Evolutionary conservation across 1,284 basidiomycete species (phyloP), one percentile per base, ranked within the genome.

Genomic region (Ceratobasidium sp.): DNA sequence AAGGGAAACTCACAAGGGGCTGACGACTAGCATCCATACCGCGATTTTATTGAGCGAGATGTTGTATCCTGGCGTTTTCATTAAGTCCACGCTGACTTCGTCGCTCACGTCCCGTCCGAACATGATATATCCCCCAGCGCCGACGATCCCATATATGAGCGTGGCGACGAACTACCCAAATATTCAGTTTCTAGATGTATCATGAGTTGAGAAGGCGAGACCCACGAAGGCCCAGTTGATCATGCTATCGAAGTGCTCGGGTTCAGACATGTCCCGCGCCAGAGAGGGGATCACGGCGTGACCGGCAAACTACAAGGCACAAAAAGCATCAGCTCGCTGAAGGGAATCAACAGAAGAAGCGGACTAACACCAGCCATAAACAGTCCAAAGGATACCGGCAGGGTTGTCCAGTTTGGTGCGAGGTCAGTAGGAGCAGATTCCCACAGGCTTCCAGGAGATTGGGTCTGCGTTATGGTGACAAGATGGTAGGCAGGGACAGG

Each of bases 201-300:
- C 33, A 64, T 33, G 19, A 8, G 14, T 15, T 15, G 47, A 41
- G 17, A 59, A n/a, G 71, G 11, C 44, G 31, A 22, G 4, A 83
- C 88, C 82, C 79, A 90, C 89, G 79, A 93, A 97, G n/a, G 95
- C 94, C 81, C 89, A 89, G 79, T 94, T 89, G 78, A 94, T 92
- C 92, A 97, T 96, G 57, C 82, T 84, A 81, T 93, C 89, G 80
- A 97, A 98, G 77, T 91, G 86, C 51, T 87, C 85, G 0, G 96
- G 96, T 79, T 96, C 89, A 67, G 85, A 84, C 96, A 99, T 98
- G 82, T 99, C 97, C 78, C 91, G 87, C 14, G 93, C 95, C 17
- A 99, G 83, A 9, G 93, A 94, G 6, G 97, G 97, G 64, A 98
- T 93, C 47, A 97, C 94, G 14, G 95, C 93, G 82, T 99, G 97